Conservation (phyloP, 179 eudicot genomes). For the Heliamphora pulchella region DNA sequence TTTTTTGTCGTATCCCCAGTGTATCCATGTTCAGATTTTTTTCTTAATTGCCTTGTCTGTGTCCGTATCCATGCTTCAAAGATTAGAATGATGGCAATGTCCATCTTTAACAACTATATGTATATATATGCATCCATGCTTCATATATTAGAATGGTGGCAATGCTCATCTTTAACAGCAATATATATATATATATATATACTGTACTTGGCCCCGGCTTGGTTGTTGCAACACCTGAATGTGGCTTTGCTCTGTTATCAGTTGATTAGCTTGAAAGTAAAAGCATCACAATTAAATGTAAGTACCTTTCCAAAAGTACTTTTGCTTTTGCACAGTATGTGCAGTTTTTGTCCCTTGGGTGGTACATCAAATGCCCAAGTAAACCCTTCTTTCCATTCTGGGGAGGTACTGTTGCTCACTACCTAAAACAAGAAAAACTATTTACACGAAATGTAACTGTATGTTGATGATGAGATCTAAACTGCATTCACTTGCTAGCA, state of each 20-base stretch:
- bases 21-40: too few relatives aligned
- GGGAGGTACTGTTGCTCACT: conserved; percentile 50
- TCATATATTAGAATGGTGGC: too few relatives aligned
- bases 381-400: conserved; percentile 79
- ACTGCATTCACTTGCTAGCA: not conserved
- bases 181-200: too few relatives aligned
- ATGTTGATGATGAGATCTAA: not conserved
- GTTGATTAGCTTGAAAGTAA: conserved; percentile 1
- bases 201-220: too few relatives aligned
- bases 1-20: too few relatives aligned
- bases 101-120: too few relatives aligned
- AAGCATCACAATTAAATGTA: not conserved
- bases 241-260: not conserved
- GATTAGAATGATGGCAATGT: too few relatives aligned
- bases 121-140: too few relatives aligned
- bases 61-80: too few relatives aligned
- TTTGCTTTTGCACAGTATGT: conserved; percentile 72
- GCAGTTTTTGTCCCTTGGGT: conserved; percentile 81
- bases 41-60: too few relatives aligned
- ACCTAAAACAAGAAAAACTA: conserved; percentile 31
- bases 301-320: conserved; percentile 75
- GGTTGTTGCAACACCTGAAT: not conserved
- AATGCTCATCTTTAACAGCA: too few relatives aligned
- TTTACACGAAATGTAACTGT: not conserved
- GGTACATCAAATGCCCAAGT: conserved; percentile 84